Conservation (phyloP, 441 rosid genomes). For the Biscutella laevigata region DNA sequence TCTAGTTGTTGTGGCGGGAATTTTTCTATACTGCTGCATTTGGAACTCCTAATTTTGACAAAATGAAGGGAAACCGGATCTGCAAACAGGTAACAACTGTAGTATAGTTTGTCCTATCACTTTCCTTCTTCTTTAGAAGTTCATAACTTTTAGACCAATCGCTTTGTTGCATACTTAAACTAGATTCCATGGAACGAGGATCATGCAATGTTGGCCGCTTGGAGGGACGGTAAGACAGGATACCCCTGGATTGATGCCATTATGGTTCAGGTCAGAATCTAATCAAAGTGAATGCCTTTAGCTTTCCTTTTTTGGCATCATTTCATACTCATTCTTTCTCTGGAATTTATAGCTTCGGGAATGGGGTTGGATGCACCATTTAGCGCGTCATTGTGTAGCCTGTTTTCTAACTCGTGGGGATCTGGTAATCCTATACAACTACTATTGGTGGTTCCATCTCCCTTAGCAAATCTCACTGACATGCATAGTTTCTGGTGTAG, state of each 20-base stretch:
- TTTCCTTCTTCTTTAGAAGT: not conserved
- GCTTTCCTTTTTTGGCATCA: not conserved
- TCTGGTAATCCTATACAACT: conserved; percentile 46
- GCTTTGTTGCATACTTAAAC: not conserved
- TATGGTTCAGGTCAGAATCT: conserved; percentile 75
- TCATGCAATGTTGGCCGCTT: conserved; percentile 59
- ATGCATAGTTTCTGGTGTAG: conserved; percentile 40
- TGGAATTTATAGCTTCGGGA: conserved; percentile 52
- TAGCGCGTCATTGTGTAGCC: conserved; percentile 85
- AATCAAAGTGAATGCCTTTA: conserved; percentile 2
- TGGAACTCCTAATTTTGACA: conserved; percentile 85
- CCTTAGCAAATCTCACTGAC: conserved; percentile 8
- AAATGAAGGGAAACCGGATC: conserved; percentile 68
- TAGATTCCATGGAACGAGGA: conserved; percentile 91
- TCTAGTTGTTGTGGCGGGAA: conserved; percentile 84
- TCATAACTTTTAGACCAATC: not conserved
- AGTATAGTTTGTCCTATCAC: not conserved
- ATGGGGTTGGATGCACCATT: conserved; percentile 99
- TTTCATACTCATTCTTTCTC: not conserved
- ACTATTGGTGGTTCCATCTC: not conserved
- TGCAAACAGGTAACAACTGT: conserved; percentile 70
- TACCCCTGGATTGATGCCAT: conserved; percentile 99
- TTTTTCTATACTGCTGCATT: conserved; percentile 84
- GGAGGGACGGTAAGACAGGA: conserved; percentile 91
- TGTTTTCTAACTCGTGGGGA: conserved; percentile 95